These are phyloP conservation scores for Esteya vermicola DNA, from an alignment of 2,329 filamentous ascomycete genomes.

Conservation along the genomic window DNA sequence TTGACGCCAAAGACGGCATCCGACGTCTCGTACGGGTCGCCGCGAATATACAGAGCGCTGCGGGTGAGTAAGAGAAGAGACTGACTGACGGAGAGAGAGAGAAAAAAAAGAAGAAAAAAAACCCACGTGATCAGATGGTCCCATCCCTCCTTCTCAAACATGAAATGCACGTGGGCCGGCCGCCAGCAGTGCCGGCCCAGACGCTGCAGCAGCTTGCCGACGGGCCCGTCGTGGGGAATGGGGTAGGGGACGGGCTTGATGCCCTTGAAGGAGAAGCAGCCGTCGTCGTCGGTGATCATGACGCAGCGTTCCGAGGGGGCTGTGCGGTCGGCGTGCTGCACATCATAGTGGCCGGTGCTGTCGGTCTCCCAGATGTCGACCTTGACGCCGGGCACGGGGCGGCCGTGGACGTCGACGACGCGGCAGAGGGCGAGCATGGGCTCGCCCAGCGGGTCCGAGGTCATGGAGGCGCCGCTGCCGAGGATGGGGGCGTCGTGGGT, in stretches of 20 bases:
- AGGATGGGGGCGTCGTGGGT: conserved; percentile 56
- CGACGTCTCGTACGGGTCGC: conserved; percentile 67
- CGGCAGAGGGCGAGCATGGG: conserved; percentile 62
- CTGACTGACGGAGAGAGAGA: too few relatives aligned
- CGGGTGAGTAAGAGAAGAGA: conserved; percentile 2
- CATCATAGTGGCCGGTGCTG: conserved; percentile 66
- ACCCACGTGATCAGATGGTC: conserved; percentile 71
- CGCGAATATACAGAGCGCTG: conserved; percentile 62
- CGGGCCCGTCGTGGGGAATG: conserved; percentile 72
- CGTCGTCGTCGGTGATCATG: conserved; percentile 48
- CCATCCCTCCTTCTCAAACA: conserved; percentile 69
- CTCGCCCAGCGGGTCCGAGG: conserved; percentile 53
- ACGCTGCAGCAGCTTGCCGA: conserved; percentile 53
- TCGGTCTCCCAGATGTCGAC: conserved; percentile 83
- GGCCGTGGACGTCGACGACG: conserved; percentile 48
- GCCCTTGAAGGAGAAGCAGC: conserved; percentile 71
- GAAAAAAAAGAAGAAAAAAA: neutral
- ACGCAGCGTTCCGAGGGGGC: conserved; percentile 61
- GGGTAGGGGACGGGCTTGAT: conserved; percentile 78
- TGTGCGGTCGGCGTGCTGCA: conserved; percentile 53
- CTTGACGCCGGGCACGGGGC: conserved; percentile 49
- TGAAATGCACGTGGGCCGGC: conserved; percentile 74
- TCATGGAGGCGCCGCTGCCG: conserved; percentile 45
- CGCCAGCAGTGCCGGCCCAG: conserved; percentile 64
- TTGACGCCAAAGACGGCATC: conserved; percentile 85